Conservation (phyloP, 1,284 basidiomycete species). For the Malassezia slooffiae region DNA sequence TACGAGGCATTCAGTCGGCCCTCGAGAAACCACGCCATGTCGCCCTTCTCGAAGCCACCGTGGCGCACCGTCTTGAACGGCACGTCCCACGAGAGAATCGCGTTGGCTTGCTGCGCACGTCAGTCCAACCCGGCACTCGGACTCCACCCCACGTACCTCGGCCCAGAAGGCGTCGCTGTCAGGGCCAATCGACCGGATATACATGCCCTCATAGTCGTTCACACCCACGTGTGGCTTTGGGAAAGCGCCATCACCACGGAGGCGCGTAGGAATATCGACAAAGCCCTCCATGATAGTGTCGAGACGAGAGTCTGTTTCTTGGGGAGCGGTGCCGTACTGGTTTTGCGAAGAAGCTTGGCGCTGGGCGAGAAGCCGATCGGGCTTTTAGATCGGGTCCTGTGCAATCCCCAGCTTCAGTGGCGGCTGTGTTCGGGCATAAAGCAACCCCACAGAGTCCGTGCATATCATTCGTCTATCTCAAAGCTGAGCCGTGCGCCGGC, state of each 20-base stretch:
- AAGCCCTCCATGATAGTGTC: too few species aligned
- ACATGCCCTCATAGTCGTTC: conserved; percentile 1
- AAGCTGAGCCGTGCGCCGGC: too few species aligned
- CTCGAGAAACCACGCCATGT: conserved; percentile 76
- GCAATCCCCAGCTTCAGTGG: too few species aligned
- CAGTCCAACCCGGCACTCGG: too few species aligned
- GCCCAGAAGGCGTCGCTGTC: conserved; percentile 9
- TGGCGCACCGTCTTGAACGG: conserved; percentile 79
- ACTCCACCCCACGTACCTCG: neutral
- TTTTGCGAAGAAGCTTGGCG: too few species aligned
- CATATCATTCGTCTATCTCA: too few species aligned
- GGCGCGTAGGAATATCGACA: conserved; percentile 9
- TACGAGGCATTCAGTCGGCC: conserved; percentile 61
- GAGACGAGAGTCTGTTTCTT: too few species aligned
- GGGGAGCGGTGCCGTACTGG: too few species aligned
- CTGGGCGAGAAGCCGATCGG: too few species aligned
- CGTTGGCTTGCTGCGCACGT: conserved; percentile 53
- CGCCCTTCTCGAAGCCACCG: conserved; percentile 73
- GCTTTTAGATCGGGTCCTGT: too few species aligned
- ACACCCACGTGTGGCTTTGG: conserved; percentile 12
- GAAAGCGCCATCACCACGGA: conserved; percentile 1
- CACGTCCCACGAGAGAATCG: conserved; percentile 76
- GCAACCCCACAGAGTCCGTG: too few species aligned
- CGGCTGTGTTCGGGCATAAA: too few species aligned
- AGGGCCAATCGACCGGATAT: conserved; percentile 3